These are phyloP conservation scores for Aspergillus aculeatinus DNA, from an alignment of 2,329 filamentous ascomycete species.

Conservation along the genomic window DNA sequence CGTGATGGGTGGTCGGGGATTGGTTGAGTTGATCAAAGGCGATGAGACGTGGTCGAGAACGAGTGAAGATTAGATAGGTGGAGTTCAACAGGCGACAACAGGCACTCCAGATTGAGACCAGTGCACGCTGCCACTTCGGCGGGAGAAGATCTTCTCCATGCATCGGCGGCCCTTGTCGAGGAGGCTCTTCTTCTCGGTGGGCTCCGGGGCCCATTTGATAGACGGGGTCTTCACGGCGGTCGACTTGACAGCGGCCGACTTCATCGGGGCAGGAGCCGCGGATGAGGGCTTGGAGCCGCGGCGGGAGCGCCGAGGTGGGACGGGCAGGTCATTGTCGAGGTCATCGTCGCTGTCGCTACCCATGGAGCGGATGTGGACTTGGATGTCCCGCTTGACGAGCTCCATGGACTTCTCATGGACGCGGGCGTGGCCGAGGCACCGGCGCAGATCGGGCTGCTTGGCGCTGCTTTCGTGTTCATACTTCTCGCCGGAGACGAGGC, in stretches of 20 bases:
- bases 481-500: slow-evolving; percentile 6
- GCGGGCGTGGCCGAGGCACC: slow-evolving; percentile 6
- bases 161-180: slow-evolving; percentile 7
- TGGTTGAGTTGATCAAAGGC: not conserved
- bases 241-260: not conserved
- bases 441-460: slow-evolving; percentile 5
- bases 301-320: not conserved
- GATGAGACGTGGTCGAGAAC: not conserved
- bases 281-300: not conserved
- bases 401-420: slow-evolving; percentile 6
- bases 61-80: not conserved
- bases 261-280: not conserved
- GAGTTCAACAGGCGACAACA: not conserved
- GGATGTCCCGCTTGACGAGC: slow-evolving; percentile 8
- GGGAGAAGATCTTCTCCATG: slow-evolving; percentile 8
- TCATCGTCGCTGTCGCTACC: slow-evolving; percentile 6
- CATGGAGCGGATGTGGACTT: slow-evolving; percentile 8
- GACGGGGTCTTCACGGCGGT: not conserved
- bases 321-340: slow-evolving; percentile 1
- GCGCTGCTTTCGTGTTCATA: slow-evolving; percentile 6
- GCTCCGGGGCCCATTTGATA: not conserved
- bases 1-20: not conserved
- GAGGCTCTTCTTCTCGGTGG: slow-evolving; percentile 4
- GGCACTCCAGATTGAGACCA: slow-evolving; percentile 3
- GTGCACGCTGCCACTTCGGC: not conserved